Evolutionary conservation across 2,329 filamentous ascomycete genomes (phyloP).

Genomic region (Fusarium sp.): DNA sequence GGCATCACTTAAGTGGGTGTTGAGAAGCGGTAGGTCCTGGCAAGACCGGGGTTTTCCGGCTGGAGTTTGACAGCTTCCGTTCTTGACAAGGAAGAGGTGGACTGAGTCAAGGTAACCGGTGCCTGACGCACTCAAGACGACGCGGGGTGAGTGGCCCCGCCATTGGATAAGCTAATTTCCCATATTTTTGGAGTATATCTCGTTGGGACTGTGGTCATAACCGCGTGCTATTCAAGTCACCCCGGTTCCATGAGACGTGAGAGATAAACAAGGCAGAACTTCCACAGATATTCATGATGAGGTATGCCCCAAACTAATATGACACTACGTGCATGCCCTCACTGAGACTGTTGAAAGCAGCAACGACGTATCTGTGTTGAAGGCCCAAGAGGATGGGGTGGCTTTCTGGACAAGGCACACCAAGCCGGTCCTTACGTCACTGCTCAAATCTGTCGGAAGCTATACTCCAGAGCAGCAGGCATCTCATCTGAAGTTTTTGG

Average conservation of each 20-base stretch:
- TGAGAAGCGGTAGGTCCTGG: slow-evolving; percentile 1
- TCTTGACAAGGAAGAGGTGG: neutral
- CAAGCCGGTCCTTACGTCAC: slow-evolving; percentile 14
- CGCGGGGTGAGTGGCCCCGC: neutral
- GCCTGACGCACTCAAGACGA: neutral
- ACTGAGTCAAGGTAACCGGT: neutral
- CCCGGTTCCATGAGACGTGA: neutral
- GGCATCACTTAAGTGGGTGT: neutral
- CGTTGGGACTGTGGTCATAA: neutral
- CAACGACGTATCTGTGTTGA: neutral
- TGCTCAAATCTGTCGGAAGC: slow-evolving; percentile 18
- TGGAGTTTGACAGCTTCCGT: slow-evolving; percentile 1
- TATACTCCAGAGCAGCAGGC: slow-evolving; percentile 26
- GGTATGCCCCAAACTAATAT: neutral
- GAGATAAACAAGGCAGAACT: no score
- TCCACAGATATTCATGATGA: neutral
- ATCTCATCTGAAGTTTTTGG: slow-evolving; percentile 19
- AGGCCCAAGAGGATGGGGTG: slow-evolving; percentile 13
- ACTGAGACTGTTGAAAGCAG: neutral
- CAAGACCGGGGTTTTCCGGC: neutral
- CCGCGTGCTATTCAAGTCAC: no score
- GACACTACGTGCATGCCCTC: neutral
- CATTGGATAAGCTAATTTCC: slow-evolving; percentile 1
- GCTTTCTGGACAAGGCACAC: slow-evolving; percentile 28
- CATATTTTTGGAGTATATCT: neutral